Conservation (phyloP, 805 yeast genomes). For the Saccharomycopsis oosterbeekiorum region DNA sequence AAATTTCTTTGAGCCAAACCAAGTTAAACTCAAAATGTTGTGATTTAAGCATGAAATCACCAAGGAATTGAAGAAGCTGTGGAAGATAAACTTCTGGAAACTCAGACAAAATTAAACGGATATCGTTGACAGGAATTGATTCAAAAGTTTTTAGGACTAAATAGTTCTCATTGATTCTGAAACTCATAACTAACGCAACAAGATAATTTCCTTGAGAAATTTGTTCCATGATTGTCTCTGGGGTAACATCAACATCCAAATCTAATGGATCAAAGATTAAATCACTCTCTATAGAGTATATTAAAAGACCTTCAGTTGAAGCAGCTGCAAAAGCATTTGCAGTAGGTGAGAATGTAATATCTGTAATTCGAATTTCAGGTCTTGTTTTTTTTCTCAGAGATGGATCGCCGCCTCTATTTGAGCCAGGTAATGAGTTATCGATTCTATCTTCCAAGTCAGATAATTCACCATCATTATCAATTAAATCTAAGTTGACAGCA, state of each 20-base stretch:
- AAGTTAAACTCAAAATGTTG: slow-evolving; percentile 80
- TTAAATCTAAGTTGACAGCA: slow-evolving; percentile 52
- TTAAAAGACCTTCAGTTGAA: slow-evolving; percentile 83
- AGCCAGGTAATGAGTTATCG: slow-evolving; percentile 77
- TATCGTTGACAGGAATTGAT: slow-evolving; percentile 57
- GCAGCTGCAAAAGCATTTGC: slow-evolving; percentile 88
- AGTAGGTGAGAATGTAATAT: slow-evolving; percentile 80
- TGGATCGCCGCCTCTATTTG: slow-evolving; percentile 68
- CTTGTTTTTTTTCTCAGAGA: slow-evolving; percentile 56
- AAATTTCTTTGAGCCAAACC: slow-evolving; percentile 64
- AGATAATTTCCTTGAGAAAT: slow-evolving; percentile 50
- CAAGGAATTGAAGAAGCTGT: slow-evolving; percentile 59
- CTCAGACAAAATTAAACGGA: slow-evolving; percentile 53
- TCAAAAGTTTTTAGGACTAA: slow-evolving; percentile 69
- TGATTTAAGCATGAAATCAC: slow-evolving; percentile 53
- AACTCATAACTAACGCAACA: slow-evolving; percentile 82
- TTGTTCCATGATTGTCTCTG: slow-evolving; percentile 57
- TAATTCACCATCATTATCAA: slow-evolving; percentile 79
- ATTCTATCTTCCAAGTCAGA: slow-evolving; percentile 77
- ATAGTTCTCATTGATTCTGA: slow-evolving; percentile 76
- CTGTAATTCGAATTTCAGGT: slow-evolving; percentile 76
- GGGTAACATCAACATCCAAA: slow-evolving; percentile 85
- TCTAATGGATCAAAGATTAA: slow-evolving; percentile 89
- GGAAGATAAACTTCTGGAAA: slow-evolving; percentile 72
- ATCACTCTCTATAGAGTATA: slow-evolving; percentile 70